Evolutionary conservation across 305 asterid species (phyloP), one percentile per base, ranked within the genome.

Genomic region (Plantago coronopus): DNA sequence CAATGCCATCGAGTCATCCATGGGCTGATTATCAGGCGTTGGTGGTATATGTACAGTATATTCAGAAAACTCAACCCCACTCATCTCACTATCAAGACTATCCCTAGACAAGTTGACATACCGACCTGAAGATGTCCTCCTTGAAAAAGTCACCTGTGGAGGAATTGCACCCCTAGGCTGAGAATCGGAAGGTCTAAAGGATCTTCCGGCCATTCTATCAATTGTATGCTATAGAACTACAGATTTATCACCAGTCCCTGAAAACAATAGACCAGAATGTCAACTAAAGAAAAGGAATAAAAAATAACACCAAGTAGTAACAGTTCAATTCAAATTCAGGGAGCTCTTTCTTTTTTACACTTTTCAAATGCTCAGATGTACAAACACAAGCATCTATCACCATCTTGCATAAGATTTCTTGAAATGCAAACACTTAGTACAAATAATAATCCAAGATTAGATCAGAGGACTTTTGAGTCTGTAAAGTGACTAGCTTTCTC

Each of bases 21-120:
- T 87, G 4, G 91, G 94, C 31, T 91, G 96, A 69, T 91, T 83
- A 72, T 91, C 97, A 10, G 97, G 97, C 2, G 97, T 91, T 19
- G 94, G 88, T 2, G 96, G 96, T 54, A 91, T 83, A 21, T 88
- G 95, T 46, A 91, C 97, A 0, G 83, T 87, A 69, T 87, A 91
- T 43, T 85, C 86, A 0, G 80, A 71, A 56, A 69, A 85, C 47
- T 85, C 97, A 15, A 63, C 66, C 29, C 87, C 84, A 16, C 86
- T 78, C 12, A 83, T 76, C 56, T 89, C 97, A 53, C 97, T 89
- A 59, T 89, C 95, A 7, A 89, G 78, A 56, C 88, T 81, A 7
- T 86, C 91, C 71, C 87, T 76, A 1, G 97, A 89, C 45, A 83
- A 69, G 80, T 86, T 86, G 20, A 82, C 94, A 69, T 89, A 89